Conservation (phyloP, 2,329 filamentous ascomycete species). For the Talaromyces sp. region DNA sequence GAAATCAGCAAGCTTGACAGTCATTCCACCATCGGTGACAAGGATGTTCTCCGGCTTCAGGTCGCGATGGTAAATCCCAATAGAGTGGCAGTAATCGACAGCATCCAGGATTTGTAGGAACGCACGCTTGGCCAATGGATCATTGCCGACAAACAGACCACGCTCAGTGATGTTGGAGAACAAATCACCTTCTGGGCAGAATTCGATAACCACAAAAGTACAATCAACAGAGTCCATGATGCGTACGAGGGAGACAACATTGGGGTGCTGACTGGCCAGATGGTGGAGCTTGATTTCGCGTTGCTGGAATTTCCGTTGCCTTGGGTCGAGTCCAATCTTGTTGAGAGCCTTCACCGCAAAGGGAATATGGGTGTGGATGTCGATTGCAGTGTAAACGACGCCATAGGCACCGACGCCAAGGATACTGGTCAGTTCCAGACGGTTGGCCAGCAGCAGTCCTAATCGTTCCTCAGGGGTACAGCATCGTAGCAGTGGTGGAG, state of each 20-base stretch:
- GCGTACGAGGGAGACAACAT: conserved; percentile 89
- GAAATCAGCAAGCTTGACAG: conserved; percentile 95
- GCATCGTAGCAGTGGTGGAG: conserved; percentile 48
- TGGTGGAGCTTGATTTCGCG: conserved; percentile 91
- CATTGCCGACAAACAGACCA: conserved; percentile 89
- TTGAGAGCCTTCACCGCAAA: conserved; percentile 97
- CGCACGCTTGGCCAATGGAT: conserved; percentile 77
- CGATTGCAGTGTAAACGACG: conserved; percentile 86
- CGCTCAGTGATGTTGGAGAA: conserved; percentile 97
- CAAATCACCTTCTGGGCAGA: conserved; percentile 92
- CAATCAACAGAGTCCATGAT: conserved; percentile 90
- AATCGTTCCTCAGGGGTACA: conserved; percentile 77
- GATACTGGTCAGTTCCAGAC: conserved; percentile 78
- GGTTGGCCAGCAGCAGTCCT: conserved; percentile 76
- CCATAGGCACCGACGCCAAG: conserved; percentile 94
- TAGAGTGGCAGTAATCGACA: conserved; percentile 87
- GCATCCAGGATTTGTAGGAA: conserved; percentile 97
- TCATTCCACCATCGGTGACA: conserved; percentile 81
- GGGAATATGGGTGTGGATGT: conserved; percentile 72
- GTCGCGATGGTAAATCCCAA: conserved; percentile 95
- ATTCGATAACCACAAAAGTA: conserved; percentile 95
- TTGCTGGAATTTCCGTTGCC: conserved; percentile 86
- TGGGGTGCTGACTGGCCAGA: conserved; percentile 80
- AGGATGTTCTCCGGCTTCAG: conserved; percentile 98
- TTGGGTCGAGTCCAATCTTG: conserved; percentile 84